Base-by-base conservation (phyloP, 1,284 basidiomycete species). In the Ceratobasidium sp. region DNA sequence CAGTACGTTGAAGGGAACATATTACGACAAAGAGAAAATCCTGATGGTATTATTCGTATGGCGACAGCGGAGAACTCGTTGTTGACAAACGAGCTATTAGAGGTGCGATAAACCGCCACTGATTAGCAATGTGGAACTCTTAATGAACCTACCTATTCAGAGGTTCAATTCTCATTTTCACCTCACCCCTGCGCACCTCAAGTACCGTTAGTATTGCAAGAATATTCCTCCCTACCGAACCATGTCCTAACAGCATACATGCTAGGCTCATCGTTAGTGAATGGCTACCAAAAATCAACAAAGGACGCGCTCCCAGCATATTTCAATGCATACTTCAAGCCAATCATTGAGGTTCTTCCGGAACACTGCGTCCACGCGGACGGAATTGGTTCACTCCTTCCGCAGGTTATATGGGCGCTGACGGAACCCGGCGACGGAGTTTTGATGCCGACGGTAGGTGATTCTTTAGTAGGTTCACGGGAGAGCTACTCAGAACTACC, bases 251-350 rank as follows among this genome's bases (percentile, higher is more conserved):
- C n/a, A n/a, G n/a, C n/a, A n/a, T n/a, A n/a, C n/a, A n/a, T n/a
- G 6, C 8, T n/a, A 72, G 67, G 67, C 19, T 60, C 36, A 44
- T 47, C 56, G n/a, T 31, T 72, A 29, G 36, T 50, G 8, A 45
- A 50, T 31, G 47, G 56, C 3, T 72, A 59, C 29, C 45, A 54
- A 33, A 8, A 7, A 5, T 72, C 67, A 15, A 60, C 56, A 31
- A 50, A 60, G 24, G 27, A 59, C 1, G 56, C 22, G 3, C 45
- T 72, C 14, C 67, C 67, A 8, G 19, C 2, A 11, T 72, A 60
- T 31, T 72, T 60, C 67, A 72, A 59, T 27, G 22, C 67, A 22
- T 60, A 50, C 67, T 72, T 72, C 29, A 72, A 72, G 2, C 67
- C 67, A 14, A 54, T 27, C 14, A 29, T 51, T 22, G 22, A 27